Evolutionary conservation across 2,329 filamentous ascomycete species (phyloP), one percentile per base, ranked within the genome.

Genomic region (Ciborinia camelliae): DNA sequence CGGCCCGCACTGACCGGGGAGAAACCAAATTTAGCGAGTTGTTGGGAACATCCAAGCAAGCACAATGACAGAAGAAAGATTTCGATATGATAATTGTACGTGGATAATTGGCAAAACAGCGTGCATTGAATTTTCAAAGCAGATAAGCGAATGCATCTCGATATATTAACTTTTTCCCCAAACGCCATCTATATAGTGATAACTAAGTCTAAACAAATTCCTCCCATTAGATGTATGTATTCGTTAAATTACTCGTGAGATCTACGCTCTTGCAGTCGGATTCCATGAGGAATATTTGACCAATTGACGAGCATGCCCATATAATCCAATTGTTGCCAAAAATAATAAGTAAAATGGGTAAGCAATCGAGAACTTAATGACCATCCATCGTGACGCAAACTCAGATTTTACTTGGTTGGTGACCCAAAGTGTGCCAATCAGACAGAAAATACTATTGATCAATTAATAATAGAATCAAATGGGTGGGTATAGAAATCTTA

Each of bases 231-330:
- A 45, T 32, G 20, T 57, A 45, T 45, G 9, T 57, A 45, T 45
- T 45, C 39, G 41, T 45, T 14, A 7, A 43, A 12, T 47, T 10
- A 10, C 32, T 45, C 12, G 8, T 18, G 10, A 2, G 9, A 12
- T 28, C 43, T 35, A 73, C 14, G 66, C 54, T 54, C 71, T 64
- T 14, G 68, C 67, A 6, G 80, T 81, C 23, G 80, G 78, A 67
- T 81, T 81, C 80, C 79, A 81, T 23, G 75, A 77, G 61, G 75
- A 77, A 67, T 81, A 81, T 64, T 74, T 77, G 64, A 78, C 48
- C 35, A 67, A 32, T 26, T 65, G 63, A 52, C 66, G 48, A 39
- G 59, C 52, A 30, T 68, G 64, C 37, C 66, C 65, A 51, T 64
- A 65, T 0, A 68, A 8, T 37, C 63, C 59, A 50, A 62, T 55